Evolutionary conservation across 2,329 filamentous ascomycete species (phyloP), one percentile per base, ranked within the genome.

Genomic region (Fusarium lateritium): DNA sequence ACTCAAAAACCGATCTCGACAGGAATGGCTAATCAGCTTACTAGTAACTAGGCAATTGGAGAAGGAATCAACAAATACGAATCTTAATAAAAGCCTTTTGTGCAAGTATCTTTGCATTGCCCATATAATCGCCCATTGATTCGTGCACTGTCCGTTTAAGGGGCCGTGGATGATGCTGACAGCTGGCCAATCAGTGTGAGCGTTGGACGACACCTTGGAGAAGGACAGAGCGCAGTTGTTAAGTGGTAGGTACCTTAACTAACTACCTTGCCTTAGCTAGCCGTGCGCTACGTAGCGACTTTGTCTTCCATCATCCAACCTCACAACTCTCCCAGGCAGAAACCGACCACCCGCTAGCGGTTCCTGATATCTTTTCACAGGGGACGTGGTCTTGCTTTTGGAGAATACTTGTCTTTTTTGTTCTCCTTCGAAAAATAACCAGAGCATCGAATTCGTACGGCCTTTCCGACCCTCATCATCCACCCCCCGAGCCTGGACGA

Each of bases 201-300:
- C 15, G 42, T 46, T 59, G 62, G 71, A 72, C 72, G 69, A 74
- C 75, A 76, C 75, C 73, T 73, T 74, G 62, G 49, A 71, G 50
- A 64, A 72, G 71, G 62, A 62, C 58, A 61, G 43, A 64, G 55
- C 64, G 63, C 62, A 73, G 64, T 45, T 39, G 24, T 46, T 42
- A 58, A 63, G 60, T 62, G 57, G 62, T 65, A 68, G 57, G 62
- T 65, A 65, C 64, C 67, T 63, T 60, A 24, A 24, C 24, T 24
- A 24, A 5, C 24, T 65, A 65, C 64, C 67, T 63, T 57, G 54
- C 60, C 64, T 69, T 56, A 59, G 56, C 56, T 67, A 64, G 50
- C 57, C 45, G 43, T 60, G 49, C 59, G 53, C 62, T 69, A 62
- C 60, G 57, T 60, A 59, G 62, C 57, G 56, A 69, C 43, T 71